Evolutionary conservation across 2,329 filamentous ascomycete species (phyloP).

Genomic region (Monosporascus sp.): DNA sequence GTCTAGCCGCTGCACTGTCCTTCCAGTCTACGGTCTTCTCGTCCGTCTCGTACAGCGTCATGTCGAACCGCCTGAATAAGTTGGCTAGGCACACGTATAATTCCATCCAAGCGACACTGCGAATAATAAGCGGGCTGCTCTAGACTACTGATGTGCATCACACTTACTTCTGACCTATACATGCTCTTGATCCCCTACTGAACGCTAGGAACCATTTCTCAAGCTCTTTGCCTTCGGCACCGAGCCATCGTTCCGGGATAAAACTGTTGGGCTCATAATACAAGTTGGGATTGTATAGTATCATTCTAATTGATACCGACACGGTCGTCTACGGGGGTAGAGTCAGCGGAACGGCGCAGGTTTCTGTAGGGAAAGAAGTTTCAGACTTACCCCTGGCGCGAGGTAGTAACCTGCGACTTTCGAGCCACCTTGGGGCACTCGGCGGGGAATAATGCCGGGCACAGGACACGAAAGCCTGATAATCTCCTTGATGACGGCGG

Average conservation of each 20-base stretch:
- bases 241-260: constrained; percentile 10
- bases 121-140: background rate
- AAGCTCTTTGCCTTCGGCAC: constrained; percentile 4
- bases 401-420: background rate
- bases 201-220: constrained; percentile 11
- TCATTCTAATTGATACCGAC: constrained; percentile 7
- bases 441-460: background rate
- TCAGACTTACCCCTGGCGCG: background rate
- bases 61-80: constrained; percentile 8
- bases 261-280: constrained; percentile 6
- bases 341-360: background rate
- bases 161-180: constrained; percentile 9
- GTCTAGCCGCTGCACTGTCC: background rate
- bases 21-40: background rate
- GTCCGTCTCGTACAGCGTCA: constrained; percentile 5
- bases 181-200: constrained; percentile 7
- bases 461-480: background rate
- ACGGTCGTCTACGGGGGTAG: constrained; percentile 1
- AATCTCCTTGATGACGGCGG: background rate
- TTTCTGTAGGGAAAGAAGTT: background rate
- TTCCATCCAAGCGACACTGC: constrained; percentile 8
- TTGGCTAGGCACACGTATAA: constrained; percentile 9
- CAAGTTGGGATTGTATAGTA: constrained; percentile 4
- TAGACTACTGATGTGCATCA: background rate
- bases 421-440: background rate